Evolutionary conservation across 495 filamentous ascomycete species (phyloP), one percentile per base, ranked within the genome.

Genomic region (Talaromyces liani): DNA sequence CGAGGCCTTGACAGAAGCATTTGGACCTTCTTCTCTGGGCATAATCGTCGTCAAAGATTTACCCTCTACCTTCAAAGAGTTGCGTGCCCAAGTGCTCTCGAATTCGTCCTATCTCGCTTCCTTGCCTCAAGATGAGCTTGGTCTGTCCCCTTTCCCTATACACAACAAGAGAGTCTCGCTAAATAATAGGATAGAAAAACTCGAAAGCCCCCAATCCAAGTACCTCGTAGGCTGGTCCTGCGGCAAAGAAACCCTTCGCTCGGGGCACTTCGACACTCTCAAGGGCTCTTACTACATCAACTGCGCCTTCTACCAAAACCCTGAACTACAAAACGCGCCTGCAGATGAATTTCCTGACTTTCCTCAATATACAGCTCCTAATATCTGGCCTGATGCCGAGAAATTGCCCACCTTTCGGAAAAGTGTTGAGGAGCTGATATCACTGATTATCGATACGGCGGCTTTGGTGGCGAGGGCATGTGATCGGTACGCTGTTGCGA

Each of bases 251-350:
- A 94, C 90, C n/a, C 85, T 98, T 57, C 90, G 91, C 66, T 87
- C 89, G 70, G 91, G 93, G 64, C 87, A 88, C 63, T 91, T 92
- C 66, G 94, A 99, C 69, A 96, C 89, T 5, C 82, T 90, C 10
- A 99, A 99, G 78, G 94, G 94, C 61, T 96, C 91, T 18, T 99
- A 90, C 81, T 99, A 98, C 72, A 88, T 93, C 71, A 97, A 98
- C 77, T 96, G 92, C 74, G 90, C 90, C 59, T 97, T 96, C 80
- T 93, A 94, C 72, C 85, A 93, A 58, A 83, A 90, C 65, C 79
- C 85, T 2, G 63, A 68, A 2, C 78, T 91, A 5, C 78, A 85
- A 10, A 84, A 82, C 56, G 86, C 87, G 6, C 81, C 87, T 2
- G 76, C 77, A 5, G 76, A 84, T 58, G 84, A 82, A 65, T 84